Conservation (phyloP, 345 rosid genomes). For the Syzygium grande region DNA sequence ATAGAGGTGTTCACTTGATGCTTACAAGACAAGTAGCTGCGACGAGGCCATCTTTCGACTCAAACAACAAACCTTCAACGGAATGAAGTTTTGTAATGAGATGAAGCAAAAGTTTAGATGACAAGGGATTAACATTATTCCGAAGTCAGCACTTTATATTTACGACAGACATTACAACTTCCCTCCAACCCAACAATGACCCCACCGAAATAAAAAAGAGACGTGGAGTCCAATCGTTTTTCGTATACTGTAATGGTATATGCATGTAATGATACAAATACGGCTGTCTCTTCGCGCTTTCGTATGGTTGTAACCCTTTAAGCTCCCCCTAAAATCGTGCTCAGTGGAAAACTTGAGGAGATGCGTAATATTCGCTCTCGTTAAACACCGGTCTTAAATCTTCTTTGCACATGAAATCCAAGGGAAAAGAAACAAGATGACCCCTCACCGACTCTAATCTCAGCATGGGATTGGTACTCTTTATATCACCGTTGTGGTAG, state of each 20-base stretch:
- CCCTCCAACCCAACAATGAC: neutral
- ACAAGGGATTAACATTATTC: neutral
- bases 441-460: conserved; percentile 59
- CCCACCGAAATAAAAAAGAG: neutral
- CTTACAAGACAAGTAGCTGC: neutral
- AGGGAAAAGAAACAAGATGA: conserved; percentile 88
- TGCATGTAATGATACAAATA: neutral
- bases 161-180: neutral
- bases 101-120: neutral
- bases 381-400: conserved; percentile 91
- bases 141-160: neutral
- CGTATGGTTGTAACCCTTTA: neutral
- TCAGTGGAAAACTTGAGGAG: conserved; percentile 87
- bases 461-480: conserved; percentile 49
- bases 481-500: conserved; percentile 52
- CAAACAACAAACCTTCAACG: neutral
- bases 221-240: neutral
- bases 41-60: neutral
- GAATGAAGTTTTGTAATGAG: neutral
- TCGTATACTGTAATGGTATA: neutral
- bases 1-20: neutral
- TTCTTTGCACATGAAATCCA: conserved; percentile 91
- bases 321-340: neutral
- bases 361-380: conserved; percentile 94
- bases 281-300: neutral